phyloP scores from a whole-genome alignment of 345 rosid genomes.

The Citrus maxima region DNA sequence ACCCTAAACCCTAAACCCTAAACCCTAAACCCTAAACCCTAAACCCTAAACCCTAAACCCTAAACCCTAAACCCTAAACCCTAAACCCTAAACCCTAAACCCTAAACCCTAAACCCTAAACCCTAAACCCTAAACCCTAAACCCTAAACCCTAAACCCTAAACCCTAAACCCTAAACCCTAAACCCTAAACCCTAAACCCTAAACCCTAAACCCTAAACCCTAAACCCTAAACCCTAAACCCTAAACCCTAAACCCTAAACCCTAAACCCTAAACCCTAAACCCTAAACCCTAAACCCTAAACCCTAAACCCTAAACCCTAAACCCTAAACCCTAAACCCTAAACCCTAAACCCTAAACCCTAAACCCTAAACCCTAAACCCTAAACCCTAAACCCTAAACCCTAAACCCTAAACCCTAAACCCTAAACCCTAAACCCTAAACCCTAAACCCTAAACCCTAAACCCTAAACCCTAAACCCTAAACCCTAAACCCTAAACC shows the following conservation, averaged over 20 bases:
- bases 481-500: too few species aligned
- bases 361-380: too few species aligned
- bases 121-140: constrained; percentile 28
- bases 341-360: constrained; percentile 25
- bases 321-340: constrained; percentile 19
- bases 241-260: constrained; percentile 8
- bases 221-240: constrained; percentile 14
- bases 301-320: constrained; percentile 8
- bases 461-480: too few species aligned
- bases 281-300: constrained; percentile 17
- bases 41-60: background rate
- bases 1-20: constrained; percentile 15
- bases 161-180: constrained; percentile 13
- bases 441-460: too few species aligned
- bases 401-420: too few species aligned
- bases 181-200: constrained; percentile 7
- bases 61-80: too few species aligned
- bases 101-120: constrained; percentile 21
- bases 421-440: too few species aligned
- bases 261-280: constrained; percentile 15
- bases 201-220: constrained; percentile 15
- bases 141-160: constrained; percentile 10
- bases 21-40: constrained; percentile 8
- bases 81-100: background rate
- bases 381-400: too few species aligned